Percentiles rank a stretch among this genome's conserved stretches.
Evolutionary conservation across 345 rosid genomes (phyloP).

Genomic region (Lepidium africanum): DNA sequence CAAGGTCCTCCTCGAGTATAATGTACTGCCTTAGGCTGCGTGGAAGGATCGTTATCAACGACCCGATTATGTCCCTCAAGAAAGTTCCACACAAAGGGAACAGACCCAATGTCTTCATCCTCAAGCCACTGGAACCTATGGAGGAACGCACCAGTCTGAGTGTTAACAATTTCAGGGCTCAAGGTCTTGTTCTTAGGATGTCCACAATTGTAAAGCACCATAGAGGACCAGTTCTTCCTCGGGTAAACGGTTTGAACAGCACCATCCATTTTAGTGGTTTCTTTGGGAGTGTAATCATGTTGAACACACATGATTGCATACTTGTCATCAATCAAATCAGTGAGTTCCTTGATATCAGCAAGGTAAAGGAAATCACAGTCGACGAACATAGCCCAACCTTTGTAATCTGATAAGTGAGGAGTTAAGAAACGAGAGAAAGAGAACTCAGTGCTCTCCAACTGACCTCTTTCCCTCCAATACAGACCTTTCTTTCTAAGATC

Average conservation of each 20-base stretch:
- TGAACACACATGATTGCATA: constrained; percentile 94
- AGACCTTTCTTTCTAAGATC: constrained; percentile 64
- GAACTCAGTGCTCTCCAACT: constrained; percentile 96
- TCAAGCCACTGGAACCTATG: constrained; percentile 98
- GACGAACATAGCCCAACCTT: constrained; percentile 98
- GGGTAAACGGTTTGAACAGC: constrained; percentile 91
- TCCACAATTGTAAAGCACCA: constrained; percentile 92
- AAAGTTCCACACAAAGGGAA: constrained; percentile 88
- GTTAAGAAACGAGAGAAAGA: constrained; percentile 88
- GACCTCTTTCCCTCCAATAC: constrained; percentile 75
- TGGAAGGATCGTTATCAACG: constrained; percentile 49
- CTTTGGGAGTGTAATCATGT: constrained; percentile 86
- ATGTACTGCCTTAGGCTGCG: constrained; percentile 77
- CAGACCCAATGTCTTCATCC: constrained; percentile 77
- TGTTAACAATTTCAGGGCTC: constrained; percentile 64
- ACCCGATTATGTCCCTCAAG: constrained; percentile 92
- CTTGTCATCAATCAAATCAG: constrained; percentile 72
- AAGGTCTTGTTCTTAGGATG: constrained; percentile 80
- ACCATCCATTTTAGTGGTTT: constrained; percentile 95
- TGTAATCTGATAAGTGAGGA: constrained; percentile 60
- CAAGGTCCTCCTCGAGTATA: constrained; percentile 97
- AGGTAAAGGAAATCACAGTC: constrained; percentile 94
- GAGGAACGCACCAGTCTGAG: constrained; percentile 74
- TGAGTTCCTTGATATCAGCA: constrained; percentile 68
- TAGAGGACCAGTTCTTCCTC: constrained; percentile 98